These are phyloP conservation scores for Colletotrichum tabaci DNA, from an alignment of 2,329 filamentous ascomycete species.

Conservation along the genomic window DNA sequence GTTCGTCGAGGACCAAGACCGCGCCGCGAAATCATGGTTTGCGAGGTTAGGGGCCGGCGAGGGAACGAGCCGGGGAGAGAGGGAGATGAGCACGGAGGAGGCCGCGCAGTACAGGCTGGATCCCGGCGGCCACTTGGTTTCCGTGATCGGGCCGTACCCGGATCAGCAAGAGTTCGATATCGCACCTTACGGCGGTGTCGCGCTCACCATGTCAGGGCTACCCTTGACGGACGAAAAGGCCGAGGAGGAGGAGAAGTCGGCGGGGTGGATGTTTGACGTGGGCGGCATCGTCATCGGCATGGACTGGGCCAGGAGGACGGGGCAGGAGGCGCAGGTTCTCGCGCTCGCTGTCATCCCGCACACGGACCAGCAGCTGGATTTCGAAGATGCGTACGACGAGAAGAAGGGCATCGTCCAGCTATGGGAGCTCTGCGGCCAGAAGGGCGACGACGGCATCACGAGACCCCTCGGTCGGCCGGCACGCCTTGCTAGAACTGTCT, in stretches of 20 bases:
- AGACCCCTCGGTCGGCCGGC: conserved; percentile 55
- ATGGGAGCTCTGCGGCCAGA: conserved; percentile 61
- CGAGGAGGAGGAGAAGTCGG: conserved; percentile 46
- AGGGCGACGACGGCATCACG: conserved; percentile 49
- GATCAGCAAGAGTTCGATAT: conserved; percentile 51
- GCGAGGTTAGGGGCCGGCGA: conserved; percentile 24
- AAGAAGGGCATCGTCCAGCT: conserved; percentile 66
- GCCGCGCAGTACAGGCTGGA: conserved; percentile 49
- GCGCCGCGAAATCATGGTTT: conserved; percentile 34
- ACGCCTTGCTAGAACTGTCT: conserved; percentile 60
- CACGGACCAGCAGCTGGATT: conserved; percentile 62
- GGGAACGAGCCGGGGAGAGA: conserved; percentile 5
- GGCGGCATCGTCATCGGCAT: conserved; percentile 68
- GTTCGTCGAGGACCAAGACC: conserved; percentile 36
- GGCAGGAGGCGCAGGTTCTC: conserved; percentile 61
- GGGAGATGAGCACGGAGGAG: conserved; percentile 45
- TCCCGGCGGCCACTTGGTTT: conserved; percentile 48
- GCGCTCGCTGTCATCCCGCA: conserved; percentile 67
- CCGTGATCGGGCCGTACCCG: conserved; percentile 52
- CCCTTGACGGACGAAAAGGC: conserved; percentile 48
- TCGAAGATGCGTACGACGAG: conserved; percentile 57
- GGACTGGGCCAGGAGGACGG: conserved; percentile 64
- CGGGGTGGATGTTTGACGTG: conserved; percentile 69
- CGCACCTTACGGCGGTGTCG: conserved; percentile 46
- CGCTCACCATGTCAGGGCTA: conserved; percentile 50